Evolutionary conservation across 1,139 yeast species (phyloP).

Genomic region (Yamadazyma taylorii): DNA sequence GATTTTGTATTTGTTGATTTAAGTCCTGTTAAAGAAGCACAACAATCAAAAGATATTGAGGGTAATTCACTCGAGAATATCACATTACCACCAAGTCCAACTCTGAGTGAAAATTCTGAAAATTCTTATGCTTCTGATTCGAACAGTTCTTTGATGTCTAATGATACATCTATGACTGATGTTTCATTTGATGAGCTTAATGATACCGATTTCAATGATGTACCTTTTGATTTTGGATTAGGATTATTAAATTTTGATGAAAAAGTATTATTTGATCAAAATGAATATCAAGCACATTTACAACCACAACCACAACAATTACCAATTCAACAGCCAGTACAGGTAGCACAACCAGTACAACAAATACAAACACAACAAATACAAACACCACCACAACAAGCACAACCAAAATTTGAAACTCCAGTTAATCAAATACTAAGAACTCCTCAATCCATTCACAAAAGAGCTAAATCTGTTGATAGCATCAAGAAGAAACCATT

Average conservation of each 20-base stretch:
- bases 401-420: slow-evolving; percentile 15
- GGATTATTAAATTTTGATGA: slow-evolving; percentile 14
- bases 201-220: slow-evolving; percentile 6
- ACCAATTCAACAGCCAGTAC: background rate
- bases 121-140: slow-evolving; percentile 12
- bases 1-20: slow-evolving; percentile 57
- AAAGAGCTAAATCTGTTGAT: slow-evolving; percentile 29
- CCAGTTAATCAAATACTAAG: slow-evolving; percentile 16
- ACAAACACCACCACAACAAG: slow-evolving; percentile 13
- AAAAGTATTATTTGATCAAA: slow-evolving; percentile 7
- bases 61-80: background rate
- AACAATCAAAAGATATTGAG: slow-evolving; percentile 16
- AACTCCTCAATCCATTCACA: slow-evolving; percentile 16
- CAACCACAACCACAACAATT: slow-evolving; percentile 7
- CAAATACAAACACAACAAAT: slow-evolving; percentile 10
- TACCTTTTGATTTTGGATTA: slow-evolving; percentile 12
- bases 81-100: slow-evolving; percentile 15
- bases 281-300: slow-evolving; percentile 4
- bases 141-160: slow-evolving; percentile 14
- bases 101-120: slow-evolving; percentile 8
- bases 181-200: slow-evolving; percentile 9
- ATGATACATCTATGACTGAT: slow-evolving; percentile 15
- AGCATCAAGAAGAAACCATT: slow-evolving; percentile 30
- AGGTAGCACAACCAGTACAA: slow-evolving; percentile 1
- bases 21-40: slow-evolving; percentile 47